These are phyloP conservation scores for Agroathelia rolfsii DNA, from an alignment of 1,284 basidiomycete species.

Conservation along the genomic window DNA sequence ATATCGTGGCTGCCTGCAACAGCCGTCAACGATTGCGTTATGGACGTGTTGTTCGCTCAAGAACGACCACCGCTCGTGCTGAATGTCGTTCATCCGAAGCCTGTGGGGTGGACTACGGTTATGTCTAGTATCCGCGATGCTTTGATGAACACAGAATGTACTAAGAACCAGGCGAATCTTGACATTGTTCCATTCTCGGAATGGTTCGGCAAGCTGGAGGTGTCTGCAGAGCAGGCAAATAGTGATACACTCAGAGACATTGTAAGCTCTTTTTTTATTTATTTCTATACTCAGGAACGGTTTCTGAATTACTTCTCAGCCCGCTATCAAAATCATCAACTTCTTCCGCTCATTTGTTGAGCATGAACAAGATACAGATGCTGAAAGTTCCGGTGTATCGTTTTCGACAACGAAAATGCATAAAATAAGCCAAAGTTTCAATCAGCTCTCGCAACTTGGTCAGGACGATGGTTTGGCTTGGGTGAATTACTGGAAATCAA, in stretches of 20 bases:
- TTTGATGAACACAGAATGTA: slow-evolving; percentile 11
- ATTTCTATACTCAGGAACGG: neutral
- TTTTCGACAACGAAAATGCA: slow-evolving; percentile 16
- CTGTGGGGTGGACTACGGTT: slow-evolving; percentile 20
- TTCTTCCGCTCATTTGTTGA: slow-evolving; percentile 27
- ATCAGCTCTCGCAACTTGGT: slow-evolving; percentile 12
- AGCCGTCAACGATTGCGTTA: slow-evolving; percentile 19
- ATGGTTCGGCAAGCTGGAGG: slow-evolving; percentile 22
- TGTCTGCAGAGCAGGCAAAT: slow-evolving; percentile 10
- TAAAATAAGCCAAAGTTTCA: slow-evolving; percentile 16
- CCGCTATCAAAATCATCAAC: slow-evolving; percentile 24
- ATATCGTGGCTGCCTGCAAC: slow-evolving; percentile 26
- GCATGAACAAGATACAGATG: no score
- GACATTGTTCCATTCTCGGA: slow-evolving; percentile 19
- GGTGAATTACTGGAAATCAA: slow-evolving; percentile 19
- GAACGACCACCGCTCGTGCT: slow-evolving; percentile 14
- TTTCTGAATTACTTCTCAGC: no score
- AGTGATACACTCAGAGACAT: slow-evolving; percentile 14
- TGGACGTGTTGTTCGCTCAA: slow-evolving; percentile 20
- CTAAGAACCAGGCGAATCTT: slow-evolving; percentile 11
- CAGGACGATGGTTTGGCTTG: slow-evolving; percentile 15
- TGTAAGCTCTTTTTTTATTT: slow-evolving; percentile 15
- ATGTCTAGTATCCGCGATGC: slow-evolving; percentile 17
- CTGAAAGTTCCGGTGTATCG: no score
- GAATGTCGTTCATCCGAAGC: slow-evolving; percentile 28